Conservation (phyloP, 345 rosid species). For the Corchorus olitorius region DNA sequence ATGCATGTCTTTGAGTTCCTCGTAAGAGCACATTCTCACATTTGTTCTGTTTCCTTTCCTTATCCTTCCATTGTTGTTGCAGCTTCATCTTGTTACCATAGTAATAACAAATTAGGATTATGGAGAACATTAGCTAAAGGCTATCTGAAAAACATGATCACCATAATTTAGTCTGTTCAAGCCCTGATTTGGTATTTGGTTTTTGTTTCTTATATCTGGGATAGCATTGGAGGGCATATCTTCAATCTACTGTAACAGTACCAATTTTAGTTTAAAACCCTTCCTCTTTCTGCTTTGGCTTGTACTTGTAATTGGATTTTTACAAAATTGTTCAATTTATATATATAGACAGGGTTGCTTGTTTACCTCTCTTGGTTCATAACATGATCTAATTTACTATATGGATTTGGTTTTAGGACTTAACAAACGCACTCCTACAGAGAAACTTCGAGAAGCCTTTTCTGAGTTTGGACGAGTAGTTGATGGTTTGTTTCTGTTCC, state of each 20-base stretch:
- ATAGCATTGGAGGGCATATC: not conserved
- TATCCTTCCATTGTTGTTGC: not conserved
- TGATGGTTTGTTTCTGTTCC: constrained; percentile 53
- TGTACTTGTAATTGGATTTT: not conserved
- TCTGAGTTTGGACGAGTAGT: constrained; percentile 76
- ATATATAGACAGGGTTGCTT: not conserved
- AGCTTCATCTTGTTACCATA: not conserved
- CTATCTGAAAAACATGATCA: not conserved
- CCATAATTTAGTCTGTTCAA: not conserved
- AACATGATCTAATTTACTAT: not conserved
- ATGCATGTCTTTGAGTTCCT: not conserved
- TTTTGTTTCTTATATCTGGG: not conserved
- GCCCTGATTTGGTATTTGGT: not conserved
- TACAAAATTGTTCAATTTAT: not conserved
- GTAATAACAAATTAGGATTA: not conserved
- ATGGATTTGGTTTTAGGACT: constrained; percentile 56
- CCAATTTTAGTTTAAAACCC: not conserved
- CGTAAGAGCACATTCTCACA: not conserved
- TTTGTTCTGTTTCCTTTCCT: not conserved
- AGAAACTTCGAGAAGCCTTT: constrained; percentile 68
- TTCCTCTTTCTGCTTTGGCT: not conserved
- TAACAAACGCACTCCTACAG: constrained; percentile 75
- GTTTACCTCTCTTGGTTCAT: not conserved
- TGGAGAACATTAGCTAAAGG: not conserved
- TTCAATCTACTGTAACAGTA: not conserved